Base-by-base conservation (phyloP, 805 yeast genomes). In the Candida germanica region DNA sequence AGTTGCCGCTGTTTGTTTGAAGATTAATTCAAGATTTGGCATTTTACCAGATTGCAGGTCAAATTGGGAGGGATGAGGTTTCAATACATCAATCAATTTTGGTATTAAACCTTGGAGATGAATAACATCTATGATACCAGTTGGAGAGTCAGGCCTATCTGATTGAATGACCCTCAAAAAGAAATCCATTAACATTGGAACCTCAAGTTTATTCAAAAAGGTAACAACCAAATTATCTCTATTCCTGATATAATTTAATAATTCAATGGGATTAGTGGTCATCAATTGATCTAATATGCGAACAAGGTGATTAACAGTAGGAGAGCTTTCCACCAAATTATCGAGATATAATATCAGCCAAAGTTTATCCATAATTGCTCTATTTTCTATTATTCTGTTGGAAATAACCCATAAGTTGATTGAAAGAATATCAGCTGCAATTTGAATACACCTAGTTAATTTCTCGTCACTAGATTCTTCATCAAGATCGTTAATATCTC, bases 171-270 rank as follows among this genome's bases (percentile, higher is more conserved):
- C 81, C 56, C 91, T 84, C 38, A 93, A 67, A 39, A 93, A 64
- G 50, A 91, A 87, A 60, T 93, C 98, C 89, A 91, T 89, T 40
- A 93, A 61, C 33, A 96, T 88, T 3, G 98, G 96, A 40, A 89
- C 86, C 50, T 88, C 96, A 40, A 93, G 79, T 59, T 91, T 96
- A 36, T 73, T 73, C 59, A 91, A 67, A 56, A 91, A 87, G 43
- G 86, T 74, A 49, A 82, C 86, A 23, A 88, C 96, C 41, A 93
- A 66, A 47, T 72, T 66, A 1, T 76, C 71, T 53, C 84, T 88
- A 21, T 76, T 67, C 35, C 87, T 61, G 30, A 93, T 75, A 54
- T 85, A 91, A 63, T 60, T 77, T 43, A 64, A 64, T 77, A 88
- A 78, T 46, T 84, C 91, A 15, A 67, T 61, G 46, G 67, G 57